Evolutionary conservation across 495 filamentous ascomycete species (phyloP).

Genomic region (Podospora fimiseda): DNA sequence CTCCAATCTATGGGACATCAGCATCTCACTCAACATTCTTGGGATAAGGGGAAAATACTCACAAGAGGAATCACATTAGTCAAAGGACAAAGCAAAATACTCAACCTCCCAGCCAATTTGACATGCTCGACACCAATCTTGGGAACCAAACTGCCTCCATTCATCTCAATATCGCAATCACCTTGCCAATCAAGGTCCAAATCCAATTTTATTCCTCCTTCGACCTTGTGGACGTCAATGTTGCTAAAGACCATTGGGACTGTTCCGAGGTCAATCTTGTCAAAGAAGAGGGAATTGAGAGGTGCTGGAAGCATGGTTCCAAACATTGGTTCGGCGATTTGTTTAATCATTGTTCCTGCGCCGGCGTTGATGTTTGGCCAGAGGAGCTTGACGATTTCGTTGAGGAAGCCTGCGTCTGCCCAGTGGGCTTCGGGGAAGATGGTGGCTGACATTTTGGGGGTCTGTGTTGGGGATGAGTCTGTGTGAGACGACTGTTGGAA

Average conservation of each 20-base stretch:
- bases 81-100: conserved; percentile 33
- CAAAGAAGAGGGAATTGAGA: conserved; percentile 31
- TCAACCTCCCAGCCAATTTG: conserved; percentile 35
- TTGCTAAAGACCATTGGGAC: conserved; percentile 31
- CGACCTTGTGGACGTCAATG: conserved; percentile 34
- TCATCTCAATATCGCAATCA: conserved; percentile 36
- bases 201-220: conserved; percentile 39
- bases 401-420: conserved; percentile 30
- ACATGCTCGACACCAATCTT: conserved; percentile 38
- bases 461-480: not conserved
- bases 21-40: not conserved
- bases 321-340: conserved; percentile 37
- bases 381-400: conserved; percentile 38
- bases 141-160: conserved; percentile 33
- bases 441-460: not conserved
- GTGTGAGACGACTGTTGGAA: not conserved
- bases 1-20: conserved; percentile 32
- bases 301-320: conserved; percentile 32
- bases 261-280: conserved; percentile 35
- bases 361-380: conserved; percentile 40
- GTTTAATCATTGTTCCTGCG: conserved; percentile 30
- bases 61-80: conserved; percentile 37
- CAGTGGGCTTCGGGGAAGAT: not conserved
- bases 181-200: conserved; percentile 38
- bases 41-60: conserved; percentile 2